phyloP scores from a whole-genome alignment of 176 grass and related monocot species.

The Hyparrhenia diplandra region DNA sequence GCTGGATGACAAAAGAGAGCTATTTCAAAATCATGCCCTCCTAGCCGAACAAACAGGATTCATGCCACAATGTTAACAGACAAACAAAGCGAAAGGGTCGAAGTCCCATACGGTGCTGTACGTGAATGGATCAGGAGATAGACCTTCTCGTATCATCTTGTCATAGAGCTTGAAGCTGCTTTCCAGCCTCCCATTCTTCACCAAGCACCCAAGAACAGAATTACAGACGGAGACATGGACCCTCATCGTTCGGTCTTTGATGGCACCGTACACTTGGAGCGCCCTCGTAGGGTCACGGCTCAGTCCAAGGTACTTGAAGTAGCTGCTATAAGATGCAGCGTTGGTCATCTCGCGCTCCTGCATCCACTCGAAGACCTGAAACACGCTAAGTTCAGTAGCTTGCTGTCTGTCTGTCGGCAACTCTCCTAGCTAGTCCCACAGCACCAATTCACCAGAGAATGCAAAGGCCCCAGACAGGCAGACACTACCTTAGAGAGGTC shows the following conservation, averaged over 20 bases:
- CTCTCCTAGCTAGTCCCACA: background rate
- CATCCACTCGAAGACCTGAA: conserved; percentile 92
- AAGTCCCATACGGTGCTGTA: conserved; percentile 75
- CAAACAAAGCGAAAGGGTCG: background rate
- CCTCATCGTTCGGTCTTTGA: conserved; percentile 34
- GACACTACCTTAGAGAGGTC: conserved; percentile 65
- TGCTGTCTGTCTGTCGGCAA: background rate
- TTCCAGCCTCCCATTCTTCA: conserved; percentile 71
- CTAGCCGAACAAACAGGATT: background rate
- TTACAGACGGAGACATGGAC: no score
- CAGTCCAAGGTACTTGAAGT: conserved; percentile 84
- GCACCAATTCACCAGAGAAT: background rate
- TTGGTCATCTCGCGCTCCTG: conserved; percentile 54
- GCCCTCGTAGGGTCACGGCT: conserved; percentile 55
- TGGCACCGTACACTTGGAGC: conserved; percentile 55
- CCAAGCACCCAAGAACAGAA: conserved; percentile 66
- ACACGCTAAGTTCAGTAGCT: background rate
- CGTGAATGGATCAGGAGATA: conserved; percentile 83
- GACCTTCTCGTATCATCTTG: no score
- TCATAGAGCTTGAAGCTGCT: conserved; percentile 8
- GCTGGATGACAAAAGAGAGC: conserved; percentile 44
- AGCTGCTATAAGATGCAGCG: conserved; percentile 78
- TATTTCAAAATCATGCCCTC: background rate
- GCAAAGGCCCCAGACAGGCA: background rate
- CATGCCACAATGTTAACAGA: background rate